phyloP scores from a whole-genome alignment of 352 stramenopile species.

The Pythium inflatum region DNA sequence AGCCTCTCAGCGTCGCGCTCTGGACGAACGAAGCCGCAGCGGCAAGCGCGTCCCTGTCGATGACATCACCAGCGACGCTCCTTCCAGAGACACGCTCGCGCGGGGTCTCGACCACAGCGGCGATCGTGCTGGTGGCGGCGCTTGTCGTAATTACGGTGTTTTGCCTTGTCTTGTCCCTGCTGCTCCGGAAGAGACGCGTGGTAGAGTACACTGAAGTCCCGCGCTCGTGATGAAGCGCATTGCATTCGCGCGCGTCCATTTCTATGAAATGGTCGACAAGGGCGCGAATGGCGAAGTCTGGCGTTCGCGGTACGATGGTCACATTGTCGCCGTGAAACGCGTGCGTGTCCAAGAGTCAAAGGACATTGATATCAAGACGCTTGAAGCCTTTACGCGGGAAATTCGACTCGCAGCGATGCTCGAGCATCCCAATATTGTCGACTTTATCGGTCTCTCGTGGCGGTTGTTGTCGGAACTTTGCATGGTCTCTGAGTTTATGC shows the following conservation, averaged over 20 bases:
- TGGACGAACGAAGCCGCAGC: no score
- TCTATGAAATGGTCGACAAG: constrained; percentile 69
- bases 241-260: constrained; percentile 74
- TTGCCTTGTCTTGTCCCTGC: no score
- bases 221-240: constrained; percentile 68
- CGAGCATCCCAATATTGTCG: constrained; percentile 81
- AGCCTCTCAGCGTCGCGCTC: no score
- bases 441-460: constrained; percentile 82
- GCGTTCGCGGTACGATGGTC: no score
- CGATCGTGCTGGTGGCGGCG: no score
- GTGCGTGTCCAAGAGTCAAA: no score
- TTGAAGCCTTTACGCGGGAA: constrained; percentile 84
- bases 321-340: constrained; percentile 59
- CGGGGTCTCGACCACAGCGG: no score
- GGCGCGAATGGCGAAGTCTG: constrained; percentile 83
- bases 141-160: constrained; percentile 47
- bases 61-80: no score
- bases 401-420: constrained; percentile 79
- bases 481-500: constrained; percentile 81
- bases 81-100: no score
- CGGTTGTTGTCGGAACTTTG: constrained; percentile 76
- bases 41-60: no score
- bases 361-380: constrained; percentile 27
- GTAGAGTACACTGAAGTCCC: constrained; percentile 19
- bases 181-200: no score